These are phyloP conservation scores for Naganishia vaughanmartiniae DNA, from an alignment of 768 basidiomycete genomes.

Conservation along the genomic window DNA sequence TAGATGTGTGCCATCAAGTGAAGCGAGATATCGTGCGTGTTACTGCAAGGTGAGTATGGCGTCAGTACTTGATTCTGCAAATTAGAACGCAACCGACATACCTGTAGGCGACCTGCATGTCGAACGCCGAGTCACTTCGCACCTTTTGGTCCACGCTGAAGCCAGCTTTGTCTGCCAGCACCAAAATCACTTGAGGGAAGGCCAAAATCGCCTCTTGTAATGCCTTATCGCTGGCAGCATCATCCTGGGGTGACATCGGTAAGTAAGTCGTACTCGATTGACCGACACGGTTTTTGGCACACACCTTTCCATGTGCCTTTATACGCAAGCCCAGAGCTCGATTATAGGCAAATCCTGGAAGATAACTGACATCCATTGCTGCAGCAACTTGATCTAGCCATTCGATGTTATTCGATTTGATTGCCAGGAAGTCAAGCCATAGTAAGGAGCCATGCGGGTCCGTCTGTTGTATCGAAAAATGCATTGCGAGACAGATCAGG, in stretches of 20 bases:
- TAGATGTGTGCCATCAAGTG: slow-evolving; percentile 88
- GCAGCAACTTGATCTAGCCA: slow-evolving; percentile 65
- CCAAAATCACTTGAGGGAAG: slow-evolving; percentile 77
- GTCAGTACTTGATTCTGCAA: background rate
- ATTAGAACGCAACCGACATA: slow-evolving; percentile 53
- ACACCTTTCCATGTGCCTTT: slow-evolving; percentile 56
- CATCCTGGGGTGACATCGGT: slow-evolving; percentile 54
- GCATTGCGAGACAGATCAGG: background rate
- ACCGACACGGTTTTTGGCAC: slow-evolving; percentile 32
- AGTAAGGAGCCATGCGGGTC: slow-evolving; percentile 84
- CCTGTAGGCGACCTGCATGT: slow-evolving; percentile 67
- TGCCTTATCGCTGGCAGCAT: slow-evolving; percentile 64
- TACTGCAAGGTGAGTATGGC: slow-evolving; percentile 9
- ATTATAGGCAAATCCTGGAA: slow-evolving; percentile 62
- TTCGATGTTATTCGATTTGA: slow-evolving; percentile 72
- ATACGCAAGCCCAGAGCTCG: slow-evolving; percentile 62
- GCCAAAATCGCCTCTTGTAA: slow-evolving; percentile 69
- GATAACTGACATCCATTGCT: slow-evolving; percentile 58
- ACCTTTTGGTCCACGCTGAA: slow-evolving; percentile 62
- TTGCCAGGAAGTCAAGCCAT: slow-evolving; percentile 73
- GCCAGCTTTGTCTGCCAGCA: slow-evolving; percentile 83
- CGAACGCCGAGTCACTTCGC: slow-evolving; percentile 64
- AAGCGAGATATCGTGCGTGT: slow-evolving; percentile 55
- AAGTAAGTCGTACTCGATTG: background rate
- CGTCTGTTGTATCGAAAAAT: slow-evolving; percentile 37